Conservation (phyloP, 768 basidiomycete species). For the Asterophora parasitica region DNA sequence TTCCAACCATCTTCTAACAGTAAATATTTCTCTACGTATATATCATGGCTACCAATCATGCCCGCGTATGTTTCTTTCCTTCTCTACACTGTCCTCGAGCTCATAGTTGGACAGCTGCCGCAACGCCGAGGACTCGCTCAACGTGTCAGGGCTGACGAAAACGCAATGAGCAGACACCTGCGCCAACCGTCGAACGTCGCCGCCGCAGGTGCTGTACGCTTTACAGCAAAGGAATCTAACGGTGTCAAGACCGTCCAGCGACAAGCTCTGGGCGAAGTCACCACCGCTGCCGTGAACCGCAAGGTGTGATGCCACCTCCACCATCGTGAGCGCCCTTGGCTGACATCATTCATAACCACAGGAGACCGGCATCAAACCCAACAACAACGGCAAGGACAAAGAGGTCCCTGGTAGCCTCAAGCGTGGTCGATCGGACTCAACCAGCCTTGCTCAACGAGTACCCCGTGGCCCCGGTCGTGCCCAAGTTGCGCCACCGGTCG, state of each 20-base stretch:
- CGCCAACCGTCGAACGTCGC: constrained; percentile 55
- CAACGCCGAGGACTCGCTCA: constrained; percentile 63
- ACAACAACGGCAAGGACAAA: constrained; percentile 54
- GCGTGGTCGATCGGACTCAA: constrained; percentile 63
- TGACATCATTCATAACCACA: constrained; percentile 25
- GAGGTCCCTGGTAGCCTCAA: constrained; percentile 47
- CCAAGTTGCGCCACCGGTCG: constrained; percentile 38
- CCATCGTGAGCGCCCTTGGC: constrained; percentile 4
- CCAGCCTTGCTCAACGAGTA: constrained; percentile 61
- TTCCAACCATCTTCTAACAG: constrained; percentile 21
- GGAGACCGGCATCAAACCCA: constrained; percentile 46
- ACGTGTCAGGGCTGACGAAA: constrained; percentile 74
- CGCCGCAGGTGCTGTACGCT: constrained; percentile 44
- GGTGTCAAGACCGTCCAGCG: constrained; percentile 56
- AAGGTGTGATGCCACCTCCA: constrained; percentile 45
- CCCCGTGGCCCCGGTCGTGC: constrained; percentile 59
- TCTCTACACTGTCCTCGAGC: constrained; percentile 12
- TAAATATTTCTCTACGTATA: constrained; percentile 20
- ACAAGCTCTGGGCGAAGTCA: constrained; percentile 78
- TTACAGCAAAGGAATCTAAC: constrained; percentile 41
- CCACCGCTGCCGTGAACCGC: constrained; percentile 69
- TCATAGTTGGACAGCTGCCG: constrained; percentile 43
- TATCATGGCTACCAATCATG: constrained; percentile 58
- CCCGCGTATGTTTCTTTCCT: constrained; percentile 44
- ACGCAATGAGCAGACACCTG: constrained; percentile 62